Conservation (phyloP, 768 basidiomycete species). For the Podaxis rugospora region DNA sequence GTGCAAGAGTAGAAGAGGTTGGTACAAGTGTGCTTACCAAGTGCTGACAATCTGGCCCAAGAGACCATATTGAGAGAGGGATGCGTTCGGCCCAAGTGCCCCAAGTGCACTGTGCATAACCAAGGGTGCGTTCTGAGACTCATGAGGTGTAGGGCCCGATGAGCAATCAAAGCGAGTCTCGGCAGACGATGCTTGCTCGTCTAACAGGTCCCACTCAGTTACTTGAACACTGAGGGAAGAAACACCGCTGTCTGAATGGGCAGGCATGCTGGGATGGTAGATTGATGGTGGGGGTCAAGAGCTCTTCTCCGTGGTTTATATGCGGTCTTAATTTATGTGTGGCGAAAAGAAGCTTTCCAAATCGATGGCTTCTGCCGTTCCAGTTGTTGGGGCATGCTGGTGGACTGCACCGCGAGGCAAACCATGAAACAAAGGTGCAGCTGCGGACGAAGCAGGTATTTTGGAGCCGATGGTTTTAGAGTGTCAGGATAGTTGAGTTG, state of each 20-base stretch:
- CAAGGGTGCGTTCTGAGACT: conserved; percentile 44
- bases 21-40: conserved; percentile 30
- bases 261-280: neutral
- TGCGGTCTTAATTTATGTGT: too few relatives aligned
- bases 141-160: conserved; percentile 26
- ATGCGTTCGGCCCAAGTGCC: conserved; percentile 22
- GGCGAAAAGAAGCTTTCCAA: neutral
- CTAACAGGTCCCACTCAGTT: conserved; percentile 27
- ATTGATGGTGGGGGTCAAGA: too few relatives aligned
- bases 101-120: conserved; percentile 45
- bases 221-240: conserved; percentile 8
- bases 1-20: neutral
- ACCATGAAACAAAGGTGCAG: neutral
- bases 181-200: conserved; percentile 19
- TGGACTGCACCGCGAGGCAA: neutral
- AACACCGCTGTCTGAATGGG: neutral
- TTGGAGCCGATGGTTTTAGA: too few relatives aligned
- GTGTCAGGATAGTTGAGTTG: too few relatives aligned
- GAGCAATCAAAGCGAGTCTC: conserved; percentile 12
- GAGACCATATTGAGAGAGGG: conserved; percentile 55
- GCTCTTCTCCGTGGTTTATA: neutral
- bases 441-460: neutral
- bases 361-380: neutral
- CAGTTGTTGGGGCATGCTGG: neutral
- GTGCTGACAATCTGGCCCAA: conserved; percentile 45